These are phyloP conservation scores for Durotheca rogersii DNA, from an alignment of 495 filamentous ascomycete species.

Conservation along the genomic window DNA sequence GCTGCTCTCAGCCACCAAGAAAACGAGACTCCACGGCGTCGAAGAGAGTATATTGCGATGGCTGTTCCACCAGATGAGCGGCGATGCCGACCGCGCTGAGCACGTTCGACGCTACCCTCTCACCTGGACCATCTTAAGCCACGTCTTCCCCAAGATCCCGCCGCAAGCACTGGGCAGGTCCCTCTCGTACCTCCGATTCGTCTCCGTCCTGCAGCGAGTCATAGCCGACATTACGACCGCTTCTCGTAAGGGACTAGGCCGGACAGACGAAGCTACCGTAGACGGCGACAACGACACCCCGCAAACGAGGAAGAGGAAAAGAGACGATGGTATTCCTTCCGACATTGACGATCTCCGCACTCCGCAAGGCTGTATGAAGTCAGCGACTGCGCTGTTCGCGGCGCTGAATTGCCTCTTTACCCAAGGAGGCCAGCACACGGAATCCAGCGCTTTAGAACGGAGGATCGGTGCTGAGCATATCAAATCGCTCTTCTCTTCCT, in stretches of 20 bases:
- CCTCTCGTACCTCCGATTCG: constrained; percentile 46
- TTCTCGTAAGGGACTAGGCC: constrained; percentile 4
- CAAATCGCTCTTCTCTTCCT: constrained; percentile 48
- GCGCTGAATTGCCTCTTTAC: constrained; percentile 41
- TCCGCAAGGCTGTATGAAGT: constrained; percentile 36
- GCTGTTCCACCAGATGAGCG: constrained; percentile 52
- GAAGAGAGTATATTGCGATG: constrained; percentile 51
- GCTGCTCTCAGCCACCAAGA: constrained; percentile 31
- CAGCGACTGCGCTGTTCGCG: constrained; percentile 42
- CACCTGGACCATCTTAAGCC: constrained; percentile 45
- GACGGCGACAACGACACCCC: constrained; percentile 1
- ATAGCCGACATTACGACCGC: constrained; percentile 45
- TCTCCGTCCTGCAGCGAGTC: constrained; percentile 43
- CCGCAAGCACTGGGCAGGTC: constrained; percentile 48
- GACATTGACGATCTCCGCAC: constrained; percentile 37
- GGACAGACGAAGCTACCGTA: constrained; percentile 8
- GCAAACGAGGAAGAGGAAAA: constrained; percentile 42
- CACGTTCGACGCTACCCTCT: constrained; percentile 46
- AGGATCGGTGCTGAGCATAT: constrained; percentile 47
- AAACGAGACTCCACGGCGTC: constrained; percentile 44
- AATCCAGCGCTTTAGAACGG: constrained; percentile 23
- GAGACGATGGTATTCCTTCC: constrained; percentile 26
- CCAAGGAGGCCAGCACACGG: constrained; percentile 12
- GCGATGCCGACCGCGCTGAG: constrained; percentile 42
- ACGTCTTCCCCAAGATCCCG: constrained; percentile 44